Evolutionary conservation across 768 basidiomycete genomes (phyloP), one percentile per base, ranked within the genome.

Genomic region (Trametes cingulata): DNA sequence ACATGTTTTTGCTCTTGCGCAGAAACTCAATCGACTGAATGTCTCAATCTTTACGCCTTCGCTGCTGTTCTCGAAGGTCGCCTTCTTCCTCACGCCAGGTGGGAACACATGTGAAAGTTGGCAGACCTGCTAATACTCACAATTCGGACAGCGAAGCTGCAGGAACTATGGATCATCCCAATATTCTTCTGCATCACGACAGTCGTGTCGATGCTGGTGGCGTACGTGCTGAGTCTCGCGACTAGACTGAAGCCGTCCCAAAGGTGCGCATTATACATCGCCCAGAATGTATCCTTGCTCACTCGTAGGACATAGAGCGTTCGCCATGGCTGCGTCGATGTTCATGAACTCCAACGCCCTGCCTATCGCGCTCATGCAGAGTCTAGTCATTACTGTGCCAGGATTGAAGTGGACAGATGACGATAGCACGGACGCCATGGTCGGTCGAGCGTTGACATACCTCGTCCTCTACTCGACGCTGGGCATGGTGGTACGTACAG

Each of bases 311-410:
- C 35, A 12, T 65, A 91, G 90, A 69, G 86, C 82, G 52, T 93
- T 92, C 63, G 88, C 87, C 9, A 86, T 88, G 72, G 90, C 91
- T 0, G 87, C 90, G 0, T 80, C 90, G 25, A 93, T 90, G 85
- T 92, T 92, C 78, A 91, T 94, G 88, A 96, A 95, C 73, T 93
- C 91, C 2, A 98, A 98, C 71, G 92, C 93, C 0, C 83, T 99
- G 6, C 96, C 96, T 0, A 93, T 98, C 60, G 96, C 96, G 0
- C 79, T 99, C 29, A 92, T 98, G 86, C 90, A 97, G 71, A 88
- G 86, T 61, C 85, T 98, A 17, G 92, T 91, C 8, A 75, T 89
- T 55, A 88, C 91, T 13, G 93, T 96, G 0, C 87, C 87, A 0
- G 85, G 85, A 3, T 80, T 96, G 35, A 90, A 88, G 67, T 94